Percentiles rank a stretch among this genome's conserved stretches.
These are phyloP conservation scores for Tremella fuciformis DNA, from an alignment of 768 basidiomycete species.

Conservation along the genomic window DNA sequence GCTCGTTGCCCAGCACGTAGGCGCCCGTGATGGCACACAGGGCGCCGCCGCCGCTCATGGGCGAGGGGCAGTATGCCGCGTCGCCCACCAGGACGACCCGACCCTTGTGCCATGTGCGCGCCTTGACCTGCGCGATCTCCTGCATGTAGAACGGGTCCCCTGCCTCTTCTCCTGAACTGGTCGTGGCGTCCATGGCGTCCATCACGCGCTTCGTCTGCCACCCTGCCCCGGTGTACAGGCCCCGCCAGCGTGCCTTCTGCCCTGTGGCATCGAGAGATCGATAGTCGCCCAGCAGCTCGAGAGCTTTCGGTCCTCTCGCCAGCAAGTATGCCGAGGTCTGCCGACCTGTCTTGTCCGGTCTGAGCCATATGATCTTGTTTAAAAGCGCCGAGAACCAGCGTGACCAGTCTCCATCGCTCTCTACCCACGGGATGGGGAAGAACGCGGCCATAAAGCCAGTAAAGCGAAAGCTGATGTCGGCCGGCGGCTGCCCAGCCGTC, in stretches of 20 bases:
- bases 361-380: neutral
- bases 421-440: constrained; percentile 1
- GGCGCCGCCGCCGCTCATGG: constrained; percentile 39
- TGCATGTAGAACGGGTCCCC: constrained; percentile 27
- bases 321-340: neutral
- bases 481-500: too few relatives aligned
- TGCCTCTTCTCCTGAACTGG: constrained; percentile 17
- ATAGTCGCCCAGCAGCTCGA: neutral
- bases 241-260: constrained; percentile 14
- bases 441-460: constrained; percentile 3
- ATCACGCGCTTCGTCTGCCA: constrained; percentile 30
- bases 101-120: constrained; percentile 2
- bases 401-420: neutral
- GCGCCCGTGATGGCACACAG: constrained; percentile 29
- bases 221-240: constrained; percentile 18
- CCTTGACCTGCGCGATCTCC: constrained; percentile 21
- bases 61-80: constrained; percentile 18
- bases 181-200: constrained; percentile 12
- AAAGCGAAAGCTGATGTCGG: neutral
- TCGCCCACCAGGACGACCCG: neutral
- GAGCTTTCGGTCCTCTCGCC: neutral
- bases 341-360: neutral
- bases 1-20: constrained; percentile 42
- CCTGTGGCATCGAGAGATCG: neutral
- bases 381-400: neutral